phyloP scores from a whole-genome alignment of 2,329 filamentous ascomycete genomes.

The Aspergillus quadrilineatus region DNA sequence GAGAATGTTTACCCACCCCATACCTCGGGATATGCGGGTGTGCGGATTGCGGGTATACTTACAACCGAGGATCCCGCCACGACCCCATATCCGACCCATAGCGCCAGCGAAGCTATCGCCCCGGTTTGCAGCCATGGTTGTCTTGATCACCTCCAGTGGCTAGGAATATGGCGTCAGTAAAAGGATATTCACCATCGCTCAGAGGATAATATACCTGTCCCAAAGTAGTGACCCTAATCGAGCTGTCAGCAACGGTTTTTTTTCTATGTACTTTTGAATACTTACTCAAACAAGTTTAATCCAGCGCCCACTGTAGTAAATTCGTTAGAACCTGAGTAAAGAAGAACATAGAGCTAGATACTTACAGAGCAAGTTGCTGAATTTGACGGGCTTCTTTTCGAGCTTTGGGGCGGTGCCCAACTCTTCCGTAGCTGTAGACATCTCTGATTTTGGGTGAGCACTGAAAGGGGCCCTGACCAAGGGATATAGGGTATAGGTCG shows the following conservation, averaged over 20 bases:
- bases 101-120: conserved; percentile 80
- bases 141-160: conserved; percentile 98
- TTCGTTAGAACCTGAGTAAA: conserved; percentile 24
- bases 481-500: conserved; percentile 88
- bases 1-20: conserved; percentile 14
- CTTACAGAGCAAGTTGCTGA: conserved; percentile 88
- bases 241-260: conserved; percentile 14
- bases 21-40: conserved; percentile 13
- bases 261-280: conserved; percentile 18
- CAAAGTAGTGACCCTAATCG: conserved; percentile 61
- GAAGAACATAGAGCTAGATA: conserved; percentile 19
- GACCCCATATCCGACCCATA: conserved; percentile 84
- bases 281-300: conserved; percentile 90
- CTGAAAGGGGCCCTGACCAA: conserved; percentile 92
- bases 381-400: conserved; percentile 99
- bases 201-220: conserved; percentile 55
- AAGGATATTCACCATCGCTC: neutral
- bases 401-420: conserved; percentile 58
- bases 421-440: conserved; percentile 51
- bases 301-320: conserved; percentile 68
- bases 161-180: conserved; percentile 41
- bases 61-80: conserved; percentile 94
- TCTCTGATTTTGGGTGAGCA: conserved; percentile 56
- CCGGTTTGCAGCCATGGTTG: conserved; percentile 97
- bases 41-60: conserved; percentile 44